Evolutionary conservation across 768 basidiomycete species (phyloP).

Genomic region (Russula virescens): DNA sequence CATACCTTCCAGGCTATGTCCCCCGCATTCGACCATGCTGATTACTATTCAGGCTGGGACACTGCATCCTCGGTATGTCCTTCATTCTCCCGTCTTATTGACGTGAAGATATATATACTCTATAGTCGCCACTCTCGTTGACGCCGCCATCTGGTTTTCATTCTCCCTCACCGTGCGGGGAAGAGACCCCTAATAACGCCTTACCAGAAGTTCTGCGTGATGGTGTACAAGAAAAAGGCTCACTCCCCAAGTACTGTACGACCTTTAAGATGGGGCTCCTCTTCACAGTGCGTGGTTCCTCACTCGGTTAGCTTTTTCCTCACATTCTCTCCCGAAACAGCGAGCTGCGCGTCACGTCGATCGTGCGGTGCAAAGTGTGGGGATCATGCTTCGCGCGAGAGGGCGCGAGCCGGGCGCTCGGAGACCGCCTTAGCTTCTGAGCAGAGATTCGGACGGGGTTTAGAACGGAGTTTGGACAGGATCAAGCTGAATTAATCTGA

Average conservation of each 20-base stretch:
- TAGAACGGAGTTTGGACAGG: no score
- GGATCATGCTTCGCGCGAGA: conserved; percentile 1
- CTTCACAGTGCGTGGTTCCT: conserved; percentile 6
- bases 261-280: conserved; percentile 21
- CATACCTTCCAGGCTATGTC: background rate
- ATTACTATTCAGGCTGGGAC: conserved; percentile 11
- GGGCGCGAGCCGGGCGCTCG: no score
- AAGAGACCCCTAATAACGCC: background rate
- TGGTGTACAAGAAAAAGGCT: background rate
- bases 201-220: no score
- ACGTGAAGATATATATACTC: background rate
- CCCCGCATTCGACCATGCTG: background rate
- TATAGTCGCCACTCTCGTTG: conserved; percentile 8
- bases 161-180: background rate
- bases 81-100: background rate
- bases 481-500: no score
- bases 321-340: background rate
- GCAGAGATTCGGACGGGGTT: no score
- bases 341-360: conserved; percentile 11
- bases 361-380: conserved; percentile 12
- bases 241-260: conserved; percentile 10
- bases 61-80: conserved; percentile 7
- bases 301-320: background rate
- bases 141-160: background rate
- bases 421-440: no score